These are phyloP conservation scores for Gracilaria caudata DNA, from an alignment of 23 red algal species.

Conservation along the genomic window DNA sequence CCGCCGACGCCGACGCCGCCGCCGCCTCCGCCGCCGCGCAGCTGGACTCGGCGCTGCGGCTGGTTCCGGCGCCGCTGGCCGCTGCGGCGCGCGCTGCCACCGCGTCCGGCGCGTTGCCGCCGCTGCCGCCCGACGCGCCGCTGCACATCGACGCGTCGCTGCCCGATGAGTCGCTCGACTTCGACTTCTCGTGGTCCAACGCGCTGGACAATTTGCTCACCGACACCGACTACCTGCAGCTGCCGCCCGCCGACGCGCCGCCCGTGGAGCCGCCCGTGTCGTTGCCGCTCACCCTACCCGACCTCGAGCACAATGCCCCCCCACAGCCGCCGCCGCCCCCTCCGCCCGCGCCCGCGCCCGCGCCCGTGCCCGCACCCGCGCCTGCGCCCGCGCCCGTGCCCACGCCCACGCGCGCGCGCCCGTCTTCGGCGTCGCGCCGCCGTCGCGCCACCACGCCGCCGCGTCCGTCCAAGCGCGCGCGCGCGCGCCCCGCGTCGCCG, in stretches of 20 bases:
- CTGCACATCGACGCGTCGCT: neutral
- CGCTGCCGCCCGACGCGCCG: neutral
- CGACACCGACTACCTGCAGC: constrained; percentile 40
- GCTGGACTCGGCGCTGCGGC: neutral
- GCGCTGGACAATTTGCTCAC: constrained; percentile 24
- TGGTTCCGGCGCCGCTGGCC: constrained; percentile 11
- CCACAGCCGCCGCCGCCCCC: neutral
- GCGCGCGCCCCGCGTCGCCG: neutral
- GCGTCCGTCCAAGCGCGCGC: neutral
- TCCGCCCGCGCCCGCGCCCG: neutral
- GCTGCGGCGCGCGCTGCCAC: constrained; percentile 13
- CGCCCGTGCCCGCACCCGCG: neutral
- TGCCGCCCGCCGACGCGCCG: constrained; percentile 1
- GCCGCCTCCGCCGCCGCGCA: neutral
- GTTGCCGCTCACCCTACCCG: neutral
- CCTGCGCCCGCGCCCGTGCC: neutral
- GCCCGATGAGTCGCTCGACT: neutral
- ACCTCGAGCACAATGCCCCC: neutral
- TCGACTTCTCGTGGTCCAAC: constrained; percentile 6
- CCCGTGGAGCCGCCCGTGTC: neutral
- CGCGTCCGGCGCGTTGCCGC: neutral
- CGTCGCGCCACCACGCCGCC: neutral
- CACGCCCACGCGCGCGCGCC: constrained; percentile 1
- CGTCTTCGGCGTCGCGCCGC: neutral
- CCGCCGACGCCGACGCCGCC: neutral